These are phyloP conservation scores for Saturnispora saitoi DNA, from an alignment of 805 yeast genomes.

Conservation along the genomic window DNA sequence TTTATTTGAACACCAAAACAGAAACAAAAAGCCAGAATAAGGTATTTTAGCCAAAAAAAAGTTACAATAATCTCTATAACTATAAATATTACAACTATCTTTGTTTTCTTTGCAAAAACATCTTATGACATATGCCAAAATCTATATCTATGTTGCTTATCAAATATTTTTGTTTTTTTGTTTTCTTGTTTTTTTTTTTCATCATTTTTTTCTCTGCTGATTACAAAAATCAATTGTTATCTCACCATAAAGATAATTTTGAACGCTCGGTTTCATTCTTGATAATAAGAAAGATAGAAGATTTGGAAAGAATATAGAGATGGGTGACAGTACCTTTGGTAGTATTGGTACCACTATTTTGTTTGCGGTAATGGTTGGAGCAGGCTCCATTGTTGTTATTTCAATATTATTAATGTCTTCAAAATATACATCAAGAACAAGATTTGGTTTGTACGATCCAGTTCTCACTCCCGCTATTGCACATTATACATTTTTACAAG, in stretches of 20 bases:
- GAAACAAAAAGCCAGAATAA: too few species aligned
- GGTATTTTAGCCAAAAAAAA: too few species aligned
- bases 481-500: conserved; percentile 14
- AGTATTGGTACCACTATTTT: conserved; percentile 51
- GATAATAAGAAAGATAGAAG: background rate
- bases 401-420: conserved; percentile 52
- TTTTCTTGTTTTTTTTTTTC: too few species aligned
- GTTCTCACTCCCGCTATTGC: conserved; percentile 8
- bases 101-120: too few species aligned
- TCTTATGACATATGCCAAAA: too few species aligned
- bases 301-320: background rate
- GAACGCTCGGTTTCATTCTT: background rate
- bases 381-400: conserved; percentile 50
- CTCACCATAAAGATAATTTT: too few species aligned
- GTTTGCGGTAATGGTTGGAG: conserved; percentile 54
- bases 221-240: background rate
- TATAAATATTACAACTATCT: too few species aligned
- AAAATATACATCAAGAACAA: conserved; percentile 50
- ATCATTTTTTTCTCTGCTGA: background rate
- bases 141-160: too few species aligned
- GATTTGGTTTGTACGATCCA: conserved; percentile 44
- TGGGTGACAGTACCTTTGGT: conserved; percentile 17
- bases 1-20: too few species aligned
- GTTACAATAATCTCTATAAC: too few species aligned
- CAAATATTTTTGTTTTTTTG: too few species aligned